phyloP scores from a whole-genome alignment of 2,329 filamentous ascomycete genomes.

The Fusarium sp. region DNA sequence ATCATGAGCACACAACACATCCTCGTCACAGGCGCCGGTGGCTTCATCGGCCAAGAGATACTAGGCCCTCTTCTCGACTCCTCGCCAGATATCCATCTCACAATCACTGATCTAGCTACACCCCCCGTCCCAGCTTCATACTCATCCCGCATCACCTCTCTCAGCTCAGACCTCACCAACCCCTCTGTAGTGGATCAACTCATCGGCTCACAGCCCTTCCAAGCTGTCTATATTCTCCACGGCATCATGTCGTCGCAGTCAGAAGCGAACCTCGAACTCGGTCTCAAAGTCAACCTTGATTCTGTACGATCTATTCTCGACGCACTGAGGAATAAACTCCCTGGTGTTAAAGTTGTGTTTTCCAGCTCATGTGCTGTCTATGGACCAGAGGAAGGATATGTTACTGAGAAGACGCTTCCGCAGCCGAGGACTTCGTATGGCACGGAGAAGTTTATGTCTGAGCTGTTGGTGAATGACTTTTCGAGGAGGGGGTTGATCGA shows the following conservation, averaged over 20 bases:
- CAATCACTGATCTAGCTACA: slow-evolving; percentile 68
- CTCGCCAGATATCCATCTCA: slow-evolving; percentile 57
- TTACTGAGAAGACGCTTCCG: slow-evolving; percentile 50
- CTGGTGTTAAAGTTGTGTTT: slow-evolving; percentile 68
- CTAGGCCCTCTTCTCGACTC: slow-evolving; percentile 66
- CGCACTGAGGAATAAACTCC: slow-evolving; percentile 58
- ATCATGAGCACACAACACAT: slow-evolving; percentile 53
- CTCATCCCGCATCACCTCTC: slow-evolving; percentile 44
- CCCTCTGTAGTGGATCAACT: slow-evolving; percentile 44
- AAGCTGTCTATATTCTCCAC: slow-evolving; percentile 70
- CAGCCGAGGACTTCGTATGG: slow-evolving; percentile 71
- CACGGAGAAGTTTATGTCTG: slow-evolving; percentile 72
- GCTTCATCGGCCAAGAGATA: slow-evolving; percentile 74
- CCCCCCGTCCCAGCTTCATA: slow-evolving; percentile 63
- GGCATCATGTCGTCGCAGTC: slow-evolving; percentile 74
- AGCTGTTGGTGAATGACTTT: slow-evolving; percentile 55
- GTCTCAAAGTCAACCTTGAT: slow-evolving; percentile 70
- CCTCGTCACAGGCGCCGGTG: slow-evolving; percentile 73
- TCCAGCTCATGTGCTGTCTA: slow-evolving; percentile 72
- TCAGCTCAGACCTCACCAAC: slow-evolving; percentile 47
- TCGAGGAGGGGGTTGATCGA: slow-evolving; percentile 67
- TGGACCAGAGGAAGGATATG: slow-evolving; percentile 52
- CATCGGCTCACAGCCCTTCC: slow-evolving; percentile 51
- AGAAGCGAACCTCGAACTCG: slow-evolving; percentile 68
- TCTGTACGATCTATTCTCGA: slow-evolving; percentile 68